A percentile compares a stretch with the other conserved stretches of the same genome.
Conservation (phyloP, 371 early-diverging fungal genomes). For the Dinochytrium kinnereticum region DNA sequence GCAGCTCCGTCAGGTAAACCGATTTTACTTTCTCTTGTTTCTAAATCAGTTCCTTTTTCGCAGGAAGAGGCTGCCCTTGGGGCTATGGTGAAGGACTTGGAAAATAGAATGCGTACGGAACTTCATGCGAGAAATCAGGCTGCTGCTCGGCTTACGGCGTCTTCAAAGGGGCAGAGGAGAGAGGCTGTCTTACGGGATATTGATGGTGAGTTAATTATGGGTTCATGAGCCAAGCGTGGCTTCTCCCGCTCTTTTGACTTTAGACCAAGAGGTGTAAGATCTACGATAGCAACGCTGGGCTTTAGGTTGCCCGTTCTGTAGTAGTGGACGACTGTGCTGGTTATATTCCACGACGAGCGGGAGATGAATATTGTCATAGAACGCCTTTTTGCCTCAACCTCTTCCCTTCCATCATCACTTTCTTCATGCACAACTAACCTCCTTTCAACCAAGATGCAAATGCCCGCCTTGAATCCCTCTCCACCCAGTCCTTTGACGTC, state of each 20-base stretch:
- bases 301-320: too few relatives aligned
- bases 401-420: background rate
- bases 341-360: too few relatives aligned
- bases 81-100: slow-evolving; percentile 7
- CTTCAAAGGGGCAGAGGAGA: background rate
- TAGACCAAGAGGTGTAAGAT: background rate
- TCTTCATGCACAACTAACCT: background rate
- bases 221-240: background rate
- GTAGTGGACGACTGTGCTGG: background rate
- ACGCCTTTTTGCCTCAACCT: background rate
- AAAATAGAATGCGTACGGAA: background rate
- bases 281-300: background rate
- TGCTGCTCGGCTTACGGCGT: background rate
- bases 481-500: slow-evolving; percentile 9
- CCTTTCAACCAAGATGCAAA: background rate
- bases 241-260: background rate
- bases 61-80: slow-evolving; percentile 12
- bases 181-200: background rate
- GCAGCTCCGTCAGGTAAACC: too few relatives aligned
- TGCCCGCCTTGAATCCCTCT: background rate
- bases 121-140: background rate
- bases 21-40: too few relatives aligned
- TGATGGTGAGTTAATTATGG: background rate
- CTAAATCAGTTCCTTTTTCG: too few relatives aligned
- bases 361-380: too few relatives aligned